Percentiles rank a stretch among this genome's conserved stretches.
These are phyloP conservation scores for Hyphopichia homilentoma DNA, from an alignment of 805 yeast species.

Conservation along the genomic window DNA sequence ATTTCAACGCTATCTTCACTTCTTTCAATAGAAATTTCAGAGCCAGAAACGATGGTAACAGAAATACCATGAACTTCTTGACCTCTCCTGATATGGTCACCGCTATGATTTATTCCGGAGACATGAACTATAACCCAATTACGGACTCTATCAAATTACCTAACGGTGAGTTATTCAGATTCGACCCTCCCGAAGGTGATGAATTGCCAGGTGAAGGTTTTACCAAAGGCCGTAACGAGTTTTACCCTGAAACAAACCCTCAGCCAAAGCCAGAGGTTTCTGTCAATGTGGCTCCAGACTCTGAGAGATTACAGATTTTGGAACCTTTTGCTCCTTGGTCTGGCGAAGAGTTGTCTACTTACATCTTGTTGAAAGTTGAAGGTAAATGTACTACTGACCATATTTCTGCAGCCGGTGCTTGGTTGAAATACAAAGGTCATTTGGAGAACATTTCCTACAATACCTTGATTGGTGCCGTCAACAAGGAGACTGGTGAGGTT, in stretches of 20 bases:
- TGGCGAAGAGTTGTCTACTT: slow-evolving; percentile 75
- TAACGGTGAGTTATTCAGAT: slow-evolving; percentile 71
- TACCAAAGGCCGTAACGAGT: slow-evolving; percentile 66
- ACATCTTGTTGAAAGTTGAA: slow-evolving; percentile 83
- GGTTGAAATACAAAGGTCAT: slow-evolving; percentile 98
- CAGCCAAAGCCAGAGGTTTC: slow-evolving; percentile 54
- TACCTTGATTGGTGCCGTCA: slow-evolving; percentile 94
- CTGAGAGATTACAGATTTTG: slow-evolving; percentile 86
- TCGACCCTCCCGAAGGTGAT: slow-evolving; percentile 75
- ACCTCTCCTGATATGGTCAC: slow-evolving; percentile 99
- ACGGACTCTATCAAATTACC: slow-evolving; percentile 75
- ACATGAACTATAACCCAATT: slow-evolving; percentile 85
- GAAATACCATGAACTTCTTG: slow-evolving; percentile 94
- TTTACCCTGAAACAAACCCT: slow-evolving; percentile 72
- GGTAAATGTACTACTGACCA: slow-evolving; percentile 99
- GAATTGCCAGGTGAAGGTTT: slow-evolving; percentile 84
- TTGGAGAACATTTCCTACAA: slow-evolving; percentile 92
- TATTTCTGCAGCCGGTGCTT: slow-evolving; percentile 97
- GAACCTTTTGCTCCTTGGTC: slow-evolving; percentile 88
- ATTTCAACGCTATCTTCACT: slow-evolving; percentile 86
- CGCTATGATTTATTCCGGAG: slow-evolving; percentile 94
- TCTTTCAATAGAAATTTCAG: slow-evolving; percentile 97
- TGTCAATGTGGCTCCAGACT: slow-evolving; percentile 76
- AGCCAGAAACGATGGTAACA: slow-evolving; percentile 97
- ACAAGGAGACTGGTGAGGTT: slow-evolving; percentile 95